Base-by-base conservation (phyloP, 345 rosid genomes). In the Lagerstroemia speciosa region DNA sequence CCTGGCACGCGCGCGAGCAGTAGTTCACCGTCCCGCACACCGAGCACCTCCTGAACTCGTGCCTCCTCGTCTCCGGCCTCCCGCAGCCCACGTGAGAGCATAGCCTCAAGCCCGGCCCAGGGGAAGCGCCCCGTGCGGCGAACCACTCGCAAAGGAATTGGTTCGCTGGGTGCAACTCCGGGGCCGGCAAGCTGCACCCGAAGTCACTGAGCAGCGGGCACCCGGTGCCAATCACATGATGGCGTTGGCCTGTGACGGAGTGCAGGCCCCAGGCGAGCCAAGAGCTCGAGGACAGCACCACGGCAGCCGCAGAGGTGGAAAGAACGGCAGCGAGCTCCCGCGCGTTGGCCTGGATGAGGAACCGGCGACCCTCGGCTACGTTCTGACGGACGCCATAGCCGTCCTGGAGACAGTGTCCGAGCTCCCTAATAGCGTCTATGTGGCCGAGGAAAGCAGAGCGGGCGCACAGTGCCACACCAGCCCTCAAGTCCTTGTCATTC, bases 81-180 rank as follows among this genome's bases (percentile, higher is more conserved):
- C 99, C 99, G 55, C 99, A 94, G 3, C 99, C 87, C 1, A 69
- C 87, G 74, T 94, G 96, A 3, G 98, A 94, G 67, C 99, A 94
- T 5, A 91, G 45, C 15, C 98, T 82, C 57, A 90, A 77, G 1
- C 98, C 97, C 24, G 78, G 71, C 5, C 81, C 95, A 0, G 86
- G 81, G 1, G 67, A 15, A 2, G 85, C 79, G 6, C 74, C 87
- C 24, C 82, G 83, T 1, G 67, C 46, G 0, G 73, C 75, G 73
- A 83, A 91, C 99, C 99, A 94, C 29, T 89, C 98, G 0, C 85
- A 77, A 38, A 94, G 61, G 70, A 94, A 94, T 58, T 74, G 75
- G 76, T 82, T 89, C 37, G 92, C 97, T 31, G 97, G 95, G 48
- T 94, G 97, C 1, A 83, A 77, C 74, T 89, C 96, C 43, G 93